A percentile compares a stretch with the other conserved stretches of the same genome.
Evolutionary conservation across 257 asterid genomes (phyloP).

Genomic region (Solanum ossicruentum): DNA sequence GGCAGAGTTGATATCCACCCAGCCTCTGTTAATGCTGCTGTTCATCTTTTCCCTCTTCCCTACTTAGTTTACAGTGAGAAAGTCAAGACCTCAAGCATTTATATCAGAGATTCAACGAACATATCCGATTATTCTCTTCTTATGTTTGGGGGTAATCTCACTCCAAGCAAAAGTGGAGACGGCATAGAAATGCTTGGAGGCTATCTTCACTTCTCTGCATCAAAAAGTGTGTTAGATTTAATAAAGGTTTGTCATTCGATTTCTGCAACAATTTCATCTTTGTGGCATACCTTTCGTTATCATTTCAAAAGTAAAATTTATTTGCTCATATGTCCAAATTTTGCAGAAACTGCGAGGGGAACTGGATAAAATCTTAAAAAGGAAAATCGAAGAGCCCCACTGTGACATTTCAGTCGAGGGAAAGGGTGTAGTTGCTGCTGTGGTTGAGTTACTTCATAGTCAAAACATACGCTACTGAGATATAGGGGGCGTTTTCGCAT

Average conservation of each 20-base stretch:
- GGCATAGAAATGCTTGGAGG: slow-evolving; percentile 98
- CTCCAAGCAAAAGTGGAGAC: slow-evolving; percentile 55
- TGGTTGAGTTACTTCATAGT: slow-evolving; percentile 65
- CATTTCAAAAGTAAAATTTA: neutral
- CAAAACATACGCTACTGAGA: slow-evolving; percentile 33
- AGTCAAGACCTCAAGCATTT: slow-evolving; percentile 72
- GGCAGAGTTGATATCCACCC: slow-evolving; percentile 94
- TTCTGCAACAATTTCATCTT: neutral
- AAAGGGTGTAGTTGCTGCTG: slow-evolving; percentile 68
- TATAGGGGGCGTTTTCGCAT: neutral
- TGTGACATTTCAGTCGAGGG: slow-evolving; percentile 66
- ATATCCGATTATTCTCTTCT: slow-evolving; percentile 86
- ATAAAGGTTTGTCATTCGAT: slow-evolving; percentile 33
- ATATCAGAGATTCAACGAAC: slow-evolving; percentile 75
- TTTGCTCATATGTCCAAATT: neutral
- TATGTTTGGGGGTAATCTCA: slow-evolving; percentile 93
- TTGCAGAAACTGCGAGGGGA: slow-evolving; percentile 79
- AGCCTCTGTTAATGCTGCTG: slow-evolving; percentile 75
- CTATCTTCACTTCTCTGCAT: slow-evolving; percentile 88
- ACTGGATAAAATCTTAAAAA: slow-evolving; percentile 67
- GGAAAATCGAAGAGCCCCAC: slow-evolving; percentile 78
- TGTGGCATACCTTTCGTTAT: no score
- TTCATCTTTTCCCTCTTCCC: slow-evolving; percentile 78
- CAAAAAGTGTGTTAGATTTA: slow-evolving; percentile 61
- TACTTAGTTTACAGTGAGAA: slow-evolving; percentile 84